Evolutionary conservation across 805 yeast species (phyloP), one percentile per base, ranked within the genome.

Genomic region (Saccharomycopsis amapae): DNA sequence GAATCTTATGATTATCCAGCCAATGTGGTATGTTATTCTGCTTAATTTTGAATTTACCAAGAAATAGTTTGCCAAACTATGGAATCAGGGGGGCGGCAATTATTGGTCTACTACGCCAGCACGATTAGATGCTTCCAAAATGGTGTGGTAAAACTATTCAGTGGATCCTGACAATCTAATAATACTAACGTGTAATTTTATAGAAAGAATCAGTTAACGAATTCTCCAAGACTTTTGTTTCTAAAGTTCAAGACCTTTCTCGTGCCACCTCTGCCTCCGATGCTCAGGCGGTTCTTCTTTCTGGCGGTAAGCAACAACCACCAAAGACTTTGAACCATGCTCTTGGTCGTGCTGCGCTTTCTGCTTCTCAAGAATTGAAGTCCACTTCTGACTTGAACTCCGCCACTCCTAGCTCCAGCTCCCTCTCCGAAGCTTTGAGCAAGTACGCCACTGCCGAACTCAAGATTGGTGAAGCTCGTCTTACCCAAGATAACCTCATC

Each of bases 241-340:
- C 72, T 45, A 76, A 85, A 55, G 81, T 85, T 40, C 69, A 74
- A 48, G 83, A 78, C 50, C 69, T 85, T 50, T 75, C 88, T 15
- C 75, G 73, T 58, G 95, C 88, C 12, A 73, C 81, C 40, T 72
- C 83, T 20, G 85, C 90, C 1, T 73, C 78, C n/a, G 95, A 85
- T 60, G 90, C 89, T 3, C 93, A 85, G 66, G 76, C 83, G 12
- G 83, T 85, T 12, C 66, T 83, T 34, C 67, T 74, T 22, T 69
- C 68, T 54, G 64, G 79, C 59, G 67, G 73, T 56, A 71, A 78
- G 38, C 62, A 63, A 48, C 55, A 61, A 38, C 72, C 74, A 49
- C 95, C 94, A 56, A 83, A 84, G 70, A 86, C 95, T 13, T 69
- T 85, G 58, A 80, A 81, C 63, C 90, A 84, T 61, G 94, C 95